Percentiles rank a stretch among this genome's conserved stretches.
These are phyloP conservation scores for Pseudogymnoascus pannorum DNA, from an alignment of 2,329 filamentous ascomycete species.

Conservation along the genomic window DNA sequence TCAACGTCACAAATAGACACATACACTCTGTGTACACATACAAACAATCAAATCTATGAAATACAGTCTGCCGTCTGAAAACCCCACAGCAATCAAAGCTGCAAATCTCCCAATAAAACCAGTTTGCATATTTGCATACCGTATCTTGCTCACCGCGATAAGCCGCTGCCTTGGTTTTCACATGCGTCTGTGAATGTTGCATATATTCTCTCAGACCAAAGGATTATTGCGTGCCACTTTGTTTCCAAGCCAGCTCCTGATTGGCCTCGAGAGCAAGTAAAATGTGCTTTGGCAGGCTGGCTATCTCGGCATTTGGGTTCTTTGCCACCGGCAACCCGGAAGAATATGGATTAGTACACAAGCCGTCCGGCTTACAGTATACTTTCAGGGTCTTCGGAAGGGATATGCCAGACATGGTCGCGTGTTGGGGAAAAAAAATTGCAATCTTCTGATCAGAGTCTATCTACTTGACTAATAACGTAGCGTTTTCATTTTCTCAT, in stretches of 20 bases:
- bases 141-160: constrained; percentile 1
- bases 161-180: constrained; percentile 5
- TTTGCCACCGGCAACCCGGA: neutral
- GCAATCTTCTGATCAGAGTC: neutral
- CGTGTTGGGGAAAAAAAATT: neutral
- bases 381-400: neutral
- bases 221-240: constrained; percentile 1
- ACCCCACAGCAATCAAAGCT: neutral
- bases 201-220: neutral
- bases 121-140: neutral
- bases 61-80: neutral
- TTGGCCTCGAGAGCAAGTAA: neutral
- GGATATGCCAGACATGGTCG: constrained; percentile 3
- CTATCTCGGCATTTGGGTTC: neutral
- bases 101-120: neutral
- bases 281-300: neutral
- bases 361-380: neutral
- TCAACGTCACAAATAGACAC: constrained; percentile 3
- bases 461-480: constrained; percentile 6
- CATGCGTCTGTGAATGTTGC: no score
- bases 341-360: neutral
- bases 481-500: constrained; percentile 4
- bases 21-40: neutral
- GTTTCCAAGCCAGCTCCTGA: neutral
- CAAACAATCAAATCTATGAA: neutral